Conservation (phyloP, 192 early-diverging fungal species). For the Umbelopsis ramanniana region DNA sequence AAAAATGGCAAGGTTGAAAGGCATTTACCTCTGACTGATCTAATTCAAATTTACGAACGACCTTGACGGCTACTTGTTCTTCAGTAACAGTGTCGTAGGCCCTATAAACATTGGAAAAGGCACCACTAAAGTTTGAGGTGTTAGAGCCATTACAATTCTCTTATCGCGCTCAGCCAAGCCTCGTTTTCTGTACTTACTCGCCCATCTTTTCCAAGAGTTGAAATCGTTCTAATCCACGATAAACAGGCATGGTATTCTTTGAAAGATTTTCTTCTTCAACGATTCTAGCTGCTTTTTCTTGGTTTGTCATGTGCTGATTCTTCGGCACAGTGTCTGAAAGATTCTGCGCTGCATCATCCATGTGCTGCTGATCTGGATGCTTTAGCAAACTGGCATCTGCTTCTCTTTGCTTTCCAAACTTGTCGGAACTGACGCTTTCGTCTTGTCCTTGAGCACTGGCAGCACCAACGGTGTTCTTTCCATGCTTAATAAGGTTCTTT, state of each 20-base stretch:
- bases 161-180: background rate
- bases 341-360: background rate
- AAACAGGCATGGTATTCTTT: constrained; percentile 55
- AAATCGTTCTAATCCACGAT: constrained; percentile 64
- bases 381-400: background rate
- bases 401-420: constrained; percentile 27
- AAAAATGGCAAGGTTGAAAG: background rate
- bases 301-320: constrained; percentile 35
- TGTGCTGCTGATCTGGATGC: constrained; percentile 9
- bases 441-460: background rate
- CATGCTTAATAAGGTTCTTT: constrained; percentile 54
- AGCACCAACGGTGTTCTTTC: constrained; percentile 43
- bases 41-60: constrained; percentile 79
- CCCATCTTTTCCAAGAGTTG: constrained; percentile 67
- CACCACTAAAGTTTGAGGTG: constrained; percentile 62
- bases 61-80: constrained; percentile 82
- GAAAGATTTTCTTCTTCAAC: constrained; percentile 56
- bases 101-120: constrained; percentile 85
- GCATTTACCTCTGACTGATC: constrained; percentile 66
- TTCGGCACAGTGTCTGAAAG: constrained; percentile 14
- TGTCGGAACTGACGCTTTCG: constrained; percentile 28
- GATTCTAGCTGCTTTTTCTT: constrained; percentile 48
- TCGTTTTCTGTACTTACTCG: constrained; percentile 55
- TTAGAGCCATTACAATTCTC: background rate
- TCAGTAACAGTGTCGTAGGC: constrained; percentile 65